These are phyloP conservation scores for Avicennia marina DNA, from an alignment of 257 asterid genomes.

Conservation along the genomic window DNA sequence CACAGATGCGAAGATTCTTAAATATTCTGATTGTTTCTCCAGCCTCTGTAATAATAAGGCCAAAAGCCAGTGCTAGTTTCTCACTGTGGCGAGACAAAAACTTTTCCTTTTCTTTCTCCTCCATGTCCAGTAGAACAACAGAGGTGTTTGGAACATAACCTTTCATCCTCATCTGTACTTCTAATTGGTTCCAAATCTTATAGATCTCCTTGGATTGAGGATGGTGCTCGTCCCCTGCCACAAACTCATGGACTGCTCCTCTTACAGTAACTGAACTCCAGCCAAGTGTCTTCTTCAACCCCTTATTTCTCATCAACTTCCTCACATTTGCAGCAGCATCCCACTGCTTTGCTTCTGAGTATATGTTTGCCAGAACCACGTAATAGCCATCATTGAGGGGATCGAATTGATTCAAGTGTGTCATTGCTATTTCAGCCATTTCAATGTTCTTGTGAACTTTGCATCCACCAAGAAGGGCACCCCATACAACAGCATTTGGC, in stretches of 20 bases:
- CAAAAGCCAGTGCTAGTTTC: slow-evolving; percentile 56
- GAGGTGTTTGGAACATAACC: slow-evolving; percentile 64
- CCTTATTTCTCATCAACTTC: slow-evolving; percentile 43
- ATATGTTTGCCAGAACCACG: slow-evolving; percentile 50
- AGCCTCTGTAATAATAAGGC: slow-evolving; percentile 39
- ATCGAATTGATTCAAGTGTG: slow-evolving; percentile 36
- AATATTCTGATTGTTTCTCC: slow-evolving; percentile 50
- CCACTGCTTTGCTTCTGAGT: slow-evolving; percentile 33
- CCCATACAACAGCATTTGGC: slow-evolving; percentile 66
- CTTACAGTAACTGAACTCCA: slow-evolving; percentile 38
- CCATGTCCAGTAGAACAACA: slow-evolving; percentile 46
- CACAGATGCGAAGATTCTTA: slow-evolving; percentile 70
- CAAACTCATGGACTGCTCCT: slow-evolving; percentile 58
- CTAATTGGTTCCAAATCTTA: slow-evolving; percentile 29
- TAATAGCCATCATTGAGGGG: slow-evolving; percentile 55
- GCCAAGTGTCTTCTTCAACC: slow-evolving; percentile 50
- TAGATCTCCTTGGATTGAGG: slow-evolving; percentile 40
- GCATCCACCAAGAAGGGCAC: slow-evolving; percentile 75
- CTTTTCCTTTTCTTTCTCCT: slow-evolving; percentile 49
- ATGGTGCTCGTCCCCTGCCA: slow-evolving; percentile 62
- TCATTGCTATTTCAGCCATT: slow-evolving; percentile 50
- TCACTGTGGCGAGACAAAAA: slow-evolving; percentile 49
- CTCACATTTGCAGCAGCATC: slow-evolving; percentile 49
- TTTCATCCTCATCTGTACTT: slow-evolving; percentile 33
- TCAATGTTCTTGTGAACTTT: slow-evolving; percentile 50